Evolutionary conservation across 2,329 filamentous ascomycete genomes (phyloP).

Genomic region (Penicillium italicum): DNA sequence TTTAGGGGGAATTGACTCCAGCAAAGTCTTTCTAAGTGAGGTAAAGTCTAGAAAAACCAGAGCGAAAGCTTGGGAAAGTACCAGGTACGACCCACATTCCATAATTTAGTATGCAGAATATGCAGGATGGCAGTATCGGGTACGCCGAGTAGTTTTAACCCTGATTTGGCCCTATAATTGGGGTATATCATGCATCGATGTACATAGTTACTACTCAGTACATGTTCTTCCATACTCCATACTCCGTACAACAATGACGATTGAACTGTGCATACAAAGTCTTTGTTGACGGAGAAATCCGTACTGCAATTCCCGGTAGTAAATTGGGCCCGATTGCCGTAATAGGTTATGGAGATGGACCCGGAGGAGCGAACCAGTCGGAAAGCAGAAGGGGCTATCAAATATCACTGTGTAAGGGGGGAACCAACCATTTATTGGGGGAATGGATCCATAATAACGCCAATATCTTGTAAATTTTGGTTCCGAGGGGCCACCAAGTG

Average conservation of each 20-base stretch:
- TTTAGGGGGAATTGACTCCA: background rate
- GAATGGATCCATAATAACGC: background rate
- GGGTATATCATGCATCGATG: background rate
- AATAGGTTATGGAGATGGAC: background rate
- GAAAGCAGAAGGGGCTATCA: background rate
- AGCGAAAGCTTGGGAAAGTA: background rate
- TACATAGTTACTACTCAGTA: background rate
- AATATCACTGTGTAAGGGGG: background rate
- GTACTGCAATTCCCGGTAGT: background rate
- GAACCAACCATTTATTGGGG: background rate
- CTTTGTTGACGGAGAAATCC: background rate
- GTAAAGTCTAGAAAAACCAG: background rate
- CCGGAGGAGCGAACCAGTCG: background rate
- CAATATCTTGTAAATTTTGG: background rate
- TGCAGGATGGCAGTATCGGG: background rate
- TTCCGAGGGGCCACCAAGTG: background rate
- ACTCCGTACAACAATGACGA: background rate
- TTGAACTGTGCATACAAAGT: background rate
- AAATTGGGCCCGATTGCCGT: background rate
- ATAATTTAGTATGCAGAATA: conserved; percentile 1
- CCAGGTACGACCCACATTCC: background rate
- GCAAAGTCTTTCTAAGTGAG: background rate
- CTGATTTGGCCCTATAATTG: background rate
- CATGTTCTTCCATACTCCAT: background rate
- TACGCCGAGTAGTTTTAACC: background rate